phyloP scores from a whole-genome alignment of 176 grass and related monocot genomes.

The Carex scoparia region DNA sequence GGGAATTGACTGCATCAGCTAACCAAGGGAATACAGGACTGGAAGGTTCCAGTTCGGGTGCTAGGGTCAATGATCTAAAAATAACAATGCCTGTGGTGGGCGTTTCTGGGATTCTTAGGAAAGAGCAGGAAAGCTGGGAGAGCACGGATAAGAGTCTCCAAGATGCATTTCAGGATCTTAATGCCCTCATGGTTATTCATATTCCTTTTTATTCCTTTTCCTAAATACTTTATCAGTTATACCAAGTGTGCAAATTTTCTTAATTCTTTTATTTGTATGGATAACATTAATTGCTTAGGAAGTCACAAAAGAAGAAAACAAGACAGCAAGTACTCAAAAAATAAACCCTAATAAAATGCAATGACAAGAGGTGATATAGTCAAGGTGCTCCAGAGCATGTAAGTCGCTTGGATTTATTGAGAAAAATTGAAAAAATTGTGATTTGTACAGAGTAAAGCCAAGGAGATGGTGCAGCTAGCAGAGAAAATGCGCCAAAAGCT shows the following conservation, averaged over 20 bases:
- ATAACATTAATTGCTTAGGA: neutral
- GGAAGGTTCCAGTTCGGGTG: conserved; percentile 14
- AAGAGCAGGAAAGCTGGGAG: conserved; percentile 95
- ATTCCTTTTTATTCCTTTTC: conserved; percentile 18
- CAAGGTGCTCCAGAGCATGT: neutral
- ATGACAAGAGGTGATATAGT: neutral
- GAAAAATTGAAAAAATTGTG: conserved; percentile 1
- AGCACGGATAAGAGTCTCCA: conserved; percentile 90
- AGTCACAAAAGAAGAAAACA: neutral
- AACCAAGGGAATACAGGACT: conserved; percentile 18
- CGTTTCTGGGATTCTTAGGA: conserved; percentile 83
- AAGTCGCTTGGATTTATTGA: neutral
- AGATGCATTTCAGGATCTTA: conserved; percentile 98
- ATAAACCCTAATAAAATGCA: neutral
- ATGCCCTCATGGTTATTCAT: conserved; percentile 82
- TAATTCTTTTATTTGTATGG: neutral
- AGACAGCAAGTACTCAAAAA: neutral
- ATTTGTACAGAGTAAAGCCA: conserved; percentile 77
- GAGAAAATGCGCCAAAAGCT: conserved; percentile 95
- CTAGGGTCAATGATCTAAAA: conserved; percentile 33
- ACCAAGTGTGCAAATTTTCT: neutral
- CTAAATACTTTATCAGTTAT: conserved; percentile 4
- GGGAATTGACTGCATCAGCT: conserved; percentile 44
- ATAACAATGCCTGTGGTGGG: conserved; percentile 81
- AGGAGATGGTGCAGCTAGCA: conserved; percentile 97